A percentile compares a stretch with the other conserved stretches of the same genome.
These are phyloP conservation scores for Mycosphaerella arachidis DNA, from an alignment of 2,329 filamentous ascomycete species.

Conservation along the genomic window DNA sequence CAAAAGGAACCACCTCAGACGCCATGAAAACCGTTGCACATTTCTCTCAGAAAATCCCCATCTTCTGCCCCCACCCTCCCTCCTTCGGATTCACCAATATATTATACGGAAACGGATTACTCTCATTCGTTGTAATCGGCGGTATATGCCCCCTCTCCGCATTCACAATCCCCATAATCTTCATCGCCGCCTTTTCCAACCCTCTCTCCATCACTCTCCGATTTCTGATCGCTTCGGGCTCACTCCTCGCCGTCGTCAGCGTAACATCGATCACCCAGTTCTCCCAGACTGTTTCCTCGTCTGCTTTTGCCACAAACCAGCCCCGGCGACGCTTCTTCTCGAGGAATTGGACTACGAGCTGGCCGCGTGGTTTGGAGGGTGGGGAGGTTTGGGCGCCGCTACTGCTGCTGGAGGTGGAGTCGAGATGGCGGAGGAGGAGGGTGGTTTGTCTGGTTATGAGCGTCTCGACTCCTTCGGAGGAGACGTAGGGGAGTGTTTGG, in stretches of 20 bases:
- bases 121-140: slow-evolving; percentile 84
- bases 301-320: slow-evolving; percentile 67
- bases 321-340: slow-evolving; percentile 86
- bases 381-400: slow-evolving; percentile 19
- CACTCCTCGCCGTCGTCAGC: slow-evolving; percentile 82
- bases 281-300: slow-evolving; percentile 97
- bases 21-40: not conserved
- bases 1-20: not conserved
- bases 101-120: slow-evolving; percentile 92
- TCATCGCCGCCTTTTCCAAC: slow-evolving; percentile 79
- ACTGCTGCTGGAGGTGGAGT: slow-evolving; percentile 37
- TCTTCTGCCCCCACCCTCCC: slow-evolving; percentile 18
- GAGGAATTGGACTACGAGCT: slow-evolving; percentile 82
- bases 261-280: slow-evolving; percentile 91
- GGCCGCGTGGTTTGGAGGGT: slow-evolving; percentile 49
- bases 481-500: slow-evolving; percentile 81
- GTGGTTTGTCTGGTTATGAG: slow-evolving; percentile 85
- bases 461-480: slow-evolving; percentile 85
- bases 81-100: slow-evolving; percentile 72
- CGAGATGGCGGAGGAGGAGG: slow-evolving; percentile 70
- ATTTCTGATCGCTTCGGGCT: slow-evolving; percentile 81
- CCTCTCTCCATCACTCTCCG: slow-evolving; percentile 87
- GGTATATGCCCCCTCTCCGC: slow-evolving; percentile 92
- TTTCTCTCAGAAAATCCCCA: slow-evolving; percentile 16
- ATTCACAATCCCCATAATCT: slow-evolving; percentile 84